Percentiles rank a stretch among this genome's conserved stretches.
Conservation (phyloP, 805 yeast species). For the Priceomyces medius region DNA sequence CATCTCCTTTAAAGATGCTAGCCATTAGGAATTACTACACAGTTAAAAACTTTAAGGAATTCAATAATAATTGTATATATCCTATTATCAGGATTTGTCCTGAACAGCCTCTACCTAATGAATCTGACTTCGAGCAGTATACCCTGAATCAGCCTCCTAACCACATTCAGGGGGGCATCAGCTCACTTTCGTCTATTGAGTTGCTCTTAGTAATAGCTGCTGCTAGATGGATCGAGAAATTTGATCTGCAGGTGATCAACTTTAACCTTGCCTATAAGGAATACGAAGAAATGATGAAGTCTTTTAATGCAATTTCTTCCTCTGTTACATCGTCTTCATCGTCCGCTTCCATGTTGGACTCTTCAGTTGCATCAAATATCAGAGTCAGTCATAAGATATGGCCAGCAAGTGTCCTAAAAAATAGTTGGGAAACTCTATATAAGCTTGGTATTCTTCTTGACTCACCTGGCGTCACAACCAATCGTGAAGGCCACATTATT, state of each 20-base stretch:
- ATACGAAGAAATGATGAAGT: constrained; percentile 55
- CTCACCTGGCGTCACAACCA: constrained; percentile 41
- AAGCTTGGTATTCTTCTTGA: constrained; percentile 54
- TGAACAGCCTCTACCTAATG: constrained; percentile 23
- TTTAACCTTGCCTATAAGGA: constrained; percentile 78
- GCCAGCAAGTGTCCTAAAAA: constrained; percentile 58
- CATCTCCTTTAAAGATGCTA: constrained; percentile 16
- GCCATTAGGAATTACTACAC: constrained; percentile 50
- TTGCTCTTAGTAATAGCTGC: constrained; percentile 68
- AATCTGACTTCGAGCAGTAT: constrained; percentile 21
- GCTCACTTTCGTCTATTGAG: constrained; percentile 65
- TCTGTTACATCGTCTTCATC: constrained; percentile 24
- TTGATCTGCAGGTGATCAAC: constrained; percentile 59
- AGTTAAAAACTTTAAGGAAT: constrained; percentile 53
- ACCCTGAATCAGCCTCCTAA: constrained; percentile 20
- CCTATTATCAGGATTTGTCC: constrained; percentile 34
- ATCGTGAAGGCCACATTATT: constrained; percentile 36
- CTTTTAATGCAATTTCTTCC: constrained; percentile 36
- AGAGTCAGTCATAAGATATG: constrained; percentile 49
- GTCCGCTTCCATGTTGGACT: constrained; percentile 36
- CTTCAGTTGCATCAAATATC: constrained; percentile 30
- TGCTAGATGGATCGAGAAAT: constrained; percentile 65
- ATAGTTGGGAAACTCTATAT: constrained; percentile 73
- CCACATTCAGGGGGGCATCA: constrained; percentile 26
- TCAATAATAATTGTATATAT: constrained; percentile 43